phyloP scores from a whole-genome alignment of 106 monocot genomes.

The Vanilla planifolia region DNA sequence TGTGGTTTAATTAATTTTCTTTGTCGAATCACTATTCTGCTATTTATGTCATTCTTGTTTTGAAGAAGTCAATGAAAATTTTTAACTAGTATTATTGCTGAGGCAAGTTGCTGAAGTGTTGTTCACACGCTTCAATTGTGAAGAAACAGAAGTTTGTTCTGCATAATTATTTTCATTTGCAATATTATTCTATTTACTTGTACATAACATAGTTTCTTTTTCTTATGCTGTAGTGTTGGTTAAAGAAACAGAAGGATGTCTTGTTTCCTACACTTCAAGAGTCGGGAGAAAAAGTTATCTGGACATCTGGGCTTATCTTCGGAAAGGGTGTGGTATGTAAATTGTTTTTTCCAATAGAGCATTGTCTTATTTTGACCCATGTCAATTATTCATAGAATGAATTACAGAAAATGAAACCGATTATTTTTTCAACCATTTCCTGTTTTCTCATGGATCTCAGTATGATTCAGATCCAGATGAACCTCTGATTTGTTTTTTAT shows the following conservation, averaged over 20 bases:
- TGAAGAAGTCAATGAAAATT: background rate
- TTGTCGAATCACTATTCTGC: too few relatives aligned
- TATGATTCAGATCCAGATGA: too few relatives aligned
- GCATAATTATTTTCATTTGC: background rate
- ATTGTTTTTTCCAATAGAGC: too few relatives aligned
- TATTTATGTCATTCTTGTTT: too few relatives aligned
- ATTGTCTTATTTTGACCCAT: background rate
- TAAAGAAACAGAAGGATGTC: constrained; percentile 88
- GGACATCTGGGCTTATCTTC: constrained; percentile 95
- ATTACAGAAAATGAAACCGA: too few relatives aligned
- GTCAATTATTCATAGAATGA: background rate
- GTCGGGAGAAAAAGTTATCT: constrained; percentile 53
- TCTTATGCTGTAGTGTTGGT: constrained; percentile 66
- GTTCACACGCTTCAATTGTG: too few relatives aligned
- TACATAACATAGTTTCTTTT: constrained; percentile 2
- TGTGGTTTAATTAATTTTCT: too few relatives aligned
- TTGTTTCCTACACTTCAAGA: constrained; percentile 46
- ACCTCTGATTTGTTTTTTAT: too few relatives aligned
- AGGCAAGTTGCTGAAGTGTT: background rate
- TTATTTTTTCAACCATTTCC: too few relatives aligned
- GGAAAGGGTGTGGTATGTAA: constrained; percentile 77
- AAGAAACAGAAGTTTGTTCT: background rate
- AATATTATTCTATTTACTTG: background rate
- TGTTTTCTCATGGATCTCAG: too few relatives aligned
- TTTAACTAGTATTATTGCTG: background rate